Evolutionary conservation across 2,329 filamentous ascomycete species (phyloP), one percentile per base, ranked within the genome.

Genomic region (Macroventuria anomochaeta): DNA sequence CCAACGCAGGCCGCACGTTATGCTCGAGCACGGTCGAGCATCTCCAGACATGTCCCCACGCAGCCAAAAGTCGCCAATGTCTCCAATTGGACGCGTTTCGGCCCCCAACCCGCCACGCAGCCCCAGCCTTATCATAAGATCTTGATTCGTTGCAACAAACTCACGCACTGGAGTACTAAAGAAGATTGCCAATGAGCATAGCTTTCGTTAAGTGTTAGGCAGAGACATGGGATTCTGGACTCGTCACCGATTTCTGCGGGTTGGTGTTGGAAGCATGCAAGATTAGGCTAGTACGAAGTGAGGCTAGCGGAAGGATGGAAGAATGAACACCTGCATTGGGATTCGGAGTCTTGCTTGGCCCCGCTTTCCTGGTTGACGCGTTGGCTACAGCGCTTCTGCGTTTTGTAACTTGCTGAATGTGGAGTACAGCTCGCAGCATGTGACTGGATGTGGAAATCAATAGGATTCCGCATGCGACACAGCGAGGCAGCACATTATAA

Each of bases 81-180:
- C 47, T 58, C 47, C 47, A 58, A 58, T 58, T 58, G 55, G 55
- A 29, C 26, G 37, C 20, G 29, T 50, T 52, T 46, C 34, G 46
- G 55, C 28, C 46, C 50, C 51, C 46, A 40, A 40, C 28, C 28
- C 50, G 38, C 20, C 38, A 42, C 33, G 20, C 15, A 42, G 17
- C n/a, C 36, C 36, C 42, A 46, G 28, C 48, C 52, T 48, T 58
- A 50, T 53, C 47, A 46, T n/a, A 34, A 21, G 7, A 13, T 28
- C 5, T 23, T 46, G 29, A 55, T 58, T 55, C 36, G 55, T 41
- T 31, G 29, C 13, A 40, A 5, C 26, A 10, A 41, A 53, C 41
- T 49, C 29, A 38, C 43, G 44, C 43, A 42, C n/a, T 37, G 26
- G 26, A 36, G 23, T 39, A 39, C 29, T 40, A 31, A 13, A 32